phyloP scores from a whole-genome alignment of 306 rosid genomes.

The Hylodesmum podocarpum region DNA sequence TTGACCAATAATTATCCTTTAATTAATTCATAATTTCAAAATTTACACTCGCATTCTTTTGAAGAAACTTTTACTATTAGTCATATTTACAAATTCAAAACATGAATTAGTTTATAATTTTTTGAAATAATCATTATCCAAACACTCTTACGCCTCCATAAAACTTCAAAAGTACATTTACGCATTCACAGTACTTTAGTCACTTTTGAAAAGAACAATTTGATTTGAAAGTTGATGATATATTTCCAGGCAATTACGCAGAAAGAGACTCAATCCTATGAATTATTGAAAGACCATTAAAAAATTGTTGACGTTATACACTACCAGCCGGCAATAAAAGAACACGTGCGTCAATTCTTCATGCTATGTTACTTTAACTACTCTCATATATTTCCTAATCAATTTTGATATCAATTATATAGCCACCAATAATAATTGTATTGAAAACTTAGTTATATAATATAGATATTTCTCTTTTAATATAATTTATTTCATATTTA shows the following conservation, averaged over 20 bases:
- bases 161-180: neutral
- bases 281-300: neutral
- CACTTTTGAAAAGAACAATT: neutral
- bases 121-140: neutral
- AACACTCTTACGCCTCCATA: neutral
- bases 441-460: no score
- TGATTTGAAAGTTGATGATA: neutral
- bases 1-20: neutral
- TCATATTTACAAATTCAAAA: neutral
- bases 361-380: neutral
- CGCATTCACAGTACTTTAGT: neutral
- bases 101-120: neutral
- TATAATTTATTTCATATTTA: no score
- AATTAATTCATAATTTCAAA: neutral
- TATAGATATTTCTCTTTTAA: no score
- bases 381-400: no score
- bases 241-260: neutral
- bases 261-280: no score
- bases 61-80: neutral
- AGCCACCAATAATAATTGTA: no score
- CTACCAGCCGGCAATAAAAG: neutral
- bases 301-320: neutral
- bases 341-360: neutral
- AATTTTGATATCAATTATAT: no score
- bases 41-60: neutral